Evolutionary conservation across 805 yeast species (phyloP).

Genomic region (Lachancea nothofagi): DNA sequence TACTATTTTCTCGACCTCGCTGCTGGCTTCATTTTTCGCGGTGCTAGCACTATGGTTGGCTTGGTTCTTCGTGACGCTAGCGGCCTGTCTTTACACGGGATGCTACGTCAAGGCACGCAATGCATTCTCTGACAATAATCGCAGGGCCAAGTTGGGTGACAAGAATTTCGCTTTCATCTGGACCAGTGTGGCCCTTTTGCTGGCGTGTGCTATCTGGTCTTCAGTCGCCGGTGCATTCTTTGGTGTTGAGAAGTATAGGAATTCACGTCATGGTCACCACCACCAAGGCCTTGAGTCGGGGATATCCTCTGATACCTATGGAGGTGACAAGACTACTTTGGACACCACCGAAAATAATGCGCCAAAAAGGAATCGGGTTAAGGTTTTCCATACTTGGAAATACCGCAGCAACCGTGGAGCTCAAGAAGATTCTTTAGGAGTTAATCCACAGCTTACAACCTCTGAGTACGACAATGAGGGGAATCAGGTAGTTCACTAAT

Average conservation of each 20-base stretch:
- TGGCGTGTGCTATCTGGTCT: conserved; percentile 21
- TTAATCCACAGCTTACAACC: neutral
- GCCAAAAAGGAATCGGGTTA: neutral
- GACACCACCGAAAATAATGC: conserved; percentile 7
- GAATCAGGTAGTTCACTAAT: neutral
- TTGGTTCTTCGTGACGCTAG: conserved; percentile 39
- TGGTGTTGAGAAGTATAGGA: conserved; percentile 6
- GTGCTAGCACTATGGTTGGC: conserved; percentile 31
- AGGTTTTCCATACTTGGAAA: neutral
- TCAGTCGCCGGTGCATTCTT: conserved; percentile 13
- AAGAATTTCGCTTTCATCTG: conserved; percentile 58
- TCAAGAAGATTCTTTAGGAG: neutral
- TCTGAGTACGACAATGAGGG: conserved; percentile 1
- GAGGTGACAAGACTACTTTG: conserved; percentile 16
- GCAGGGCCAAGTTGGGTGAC: conserved; percentile 40
- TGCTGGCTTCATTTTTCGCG: conserved; percentile 21
- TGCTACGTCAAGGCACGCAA: conserved; percentile 50
- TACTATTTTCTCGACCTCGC: conserved; percentile 17
- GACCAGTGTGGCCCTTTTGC: conserved; percentile 33
- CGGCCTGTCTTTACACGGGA: conserved; percentile 49
- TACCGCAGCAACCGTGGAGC: neutral
- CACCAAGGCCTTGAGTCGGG: conserved; percentile 6
- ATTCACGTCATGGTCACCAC: neutral
- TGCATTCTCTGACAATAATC: conserved; percentile 41
- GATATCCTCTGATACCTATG: conserved; percentile 15